A percentile compares a stretch with the other conserved stretches of the same genome.
Evolutionary conservation across 2,329 filamentous ascomycete species (phyloP).

Genomic region (Cordyceps farinosa): DNA sequence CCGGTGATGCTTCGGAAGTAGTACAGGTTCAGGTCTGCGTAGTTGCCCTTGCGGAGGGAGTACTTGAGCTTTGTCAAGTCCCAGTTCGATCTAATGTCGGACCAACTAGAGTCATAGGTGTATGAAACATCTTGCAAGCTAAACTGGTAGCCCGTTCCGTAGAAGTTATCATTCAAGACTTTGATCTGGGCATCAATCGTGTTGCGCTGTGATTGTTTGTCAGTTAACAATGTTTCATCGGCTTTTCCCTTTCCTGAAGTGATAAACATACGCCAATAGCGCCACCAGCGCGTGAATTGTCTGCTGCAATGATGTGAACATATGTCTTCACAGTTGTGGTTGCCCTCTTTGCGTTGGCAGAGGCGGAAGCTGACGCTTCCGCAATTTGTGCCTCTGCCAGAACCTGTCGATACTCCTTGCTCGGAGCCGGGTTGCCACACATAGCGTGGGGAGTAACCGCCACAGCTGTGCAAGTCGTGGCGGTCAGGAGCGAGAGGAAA

Average conservation of each 20-base stretch:
- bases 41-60: slow-evolving; percentile 38
- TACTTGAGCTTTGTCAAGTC: slow-evolving; percentile 41
- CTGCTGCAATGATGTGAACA: background rate
- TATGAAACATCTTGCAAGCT: slow-evolving; percentile 38
- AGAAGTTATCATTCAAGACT: slow-evolving; percentile 42
- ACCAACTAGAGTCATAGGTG: slow-evolving; percentile 44
- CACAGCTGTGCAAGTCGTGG: background rate
- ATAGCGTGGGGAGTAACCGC: background rate
- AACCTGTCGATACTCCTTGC: background rate
- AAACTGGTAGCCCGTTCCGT: slow-evolving; percentile 41
- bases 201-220: background rate
- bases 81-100: slow-evolving; percentile 22
- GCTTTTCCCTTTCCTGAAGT: background rate
- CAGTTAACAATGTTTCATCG: background rate
- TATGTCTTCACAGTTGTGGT: background rate
- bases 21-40: slow-evolving; percentile 43
- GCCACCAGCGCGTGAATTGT: background rate
- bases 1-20: slow-evolving; percentile 30
- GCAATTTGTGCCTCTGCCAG: background rate
- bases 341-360: background rate
- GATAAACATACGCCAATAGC: background rate
- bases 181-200: slow-evolving; percentile 2
- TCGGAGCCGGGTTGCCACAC: background rate
- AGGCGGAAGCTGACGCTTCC: background rate
- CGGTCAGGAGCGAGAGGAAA: background rate